Evolutionary conservation across 1,139 yeast species (phyloP), one percentile per base, ranked within the genome.

Genomic region (Blastobotrys buckinghamii): DNA sequence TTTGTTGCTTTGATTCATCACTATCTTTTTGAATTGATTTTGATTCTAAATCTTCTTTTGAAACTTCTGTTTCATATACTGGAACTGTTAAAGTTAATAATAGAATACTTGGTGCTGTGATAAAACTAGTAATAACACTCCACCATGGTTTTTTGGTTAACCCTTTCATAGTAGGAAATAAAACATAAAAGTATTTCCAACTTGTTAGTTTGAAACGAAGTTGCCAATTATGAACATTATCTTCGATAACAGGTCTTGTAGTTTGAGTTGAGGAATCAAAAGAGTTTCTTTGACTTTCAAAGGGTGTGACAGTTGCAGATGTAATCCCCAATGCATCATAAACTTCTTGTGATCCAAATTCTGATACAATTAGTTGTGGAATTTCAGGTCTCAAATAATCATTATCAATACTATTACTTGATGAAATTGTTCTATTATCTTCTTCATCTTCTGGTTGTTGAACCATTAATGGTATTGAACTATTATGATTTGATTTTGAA

Each of bases 1-100:
- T 46, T 32, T 45, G 51, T 6, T 6, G 9, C 15, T 33, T 38
- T 17, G 34, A 41, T 17, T 39, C 44, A 7, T 22, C 4, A 6
- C 9, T 26, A 26, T 26, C 29, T 26, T 29, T 10, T 17, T 13
- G 30, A 12, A 17, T 27, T 12, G 34, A 20, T 9, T 35, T 39
- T 40, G 26, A 22, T 13, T 19, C 20, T 19, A 41, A 42, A 7
- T 47, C 51, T 17, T 51, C 56, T n/a, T 53, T 49, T 13, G 53
- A 55, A 8, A 56, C 53, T n/a, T 56, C 58, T 13, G 58, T 58
- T 29, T 63, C 66, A 40, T 70, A 61, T 1, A 78, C 81, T 0
- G 85, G 84, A 1, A 74, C 68, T 0, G 82, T 71, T 4, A 76
- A 37, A 19, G 77, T 68, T 16, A 79, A 64, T 2, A 76, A 40